A percentile compares a stretch with the other conserved stretches of the same genome.
phyloP scores from a whole-genome alignment of 2,329 filamentous ascomycete species.

The Neoscytalidium dimidiatum region DNA sequence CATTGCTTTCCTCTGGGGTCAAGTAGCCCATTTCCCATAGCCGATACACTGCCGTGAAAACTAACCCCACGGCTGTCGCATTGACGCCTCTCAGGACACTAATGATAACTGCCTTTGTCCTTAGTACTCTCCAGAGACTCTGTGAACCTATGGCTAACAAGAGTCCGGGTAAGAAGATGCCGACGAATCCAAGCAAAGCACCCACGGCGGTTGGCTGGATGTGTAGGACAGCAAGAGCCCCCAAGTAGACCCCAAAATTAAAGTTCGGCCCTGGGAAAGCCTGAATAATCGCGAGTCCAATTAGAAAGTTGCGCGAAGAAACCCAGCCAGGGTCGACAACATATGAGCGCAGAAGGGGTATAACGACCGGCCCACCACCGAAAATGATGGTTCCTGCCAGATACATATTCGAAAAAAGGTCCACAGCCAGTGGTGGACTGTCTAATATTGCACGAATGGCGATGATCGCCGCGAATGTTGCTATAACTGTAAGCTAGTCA shows the following conservation, averaged over 20 bases:
- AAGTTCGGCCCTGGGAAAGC: slow-evolving; percentile 67
- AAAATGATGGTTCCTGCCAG: slow-evolving; percentile 49
- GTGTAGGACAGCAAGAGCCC: slow-evolving; percentile 37
- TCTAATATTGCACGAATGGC: neutral
- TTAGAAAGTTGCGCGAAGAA: slow-evolving; percentile 41
- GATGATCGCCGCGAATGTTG: neutral
- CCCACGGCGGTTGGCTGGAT: slow-evolving; percentile 28
- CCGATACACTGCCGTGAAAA: slow-evolving; percentile 38
- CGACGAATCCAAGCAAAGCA: slow-evolving; percentile 40
- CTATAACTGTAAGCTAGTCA: neutral
- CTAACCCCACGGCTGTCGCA: slow-evolving; percentile 38
- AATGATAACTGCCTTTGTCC: slow-evolving; percentile 36
- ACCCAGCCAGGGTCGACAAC: neutral
- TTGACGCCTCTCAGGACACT: slow-evolving; percentile 43
- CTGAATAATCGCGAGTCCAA: slow-evolving; percentile 59
- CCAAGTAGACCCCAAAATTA: slow-evolving; percentile 52
- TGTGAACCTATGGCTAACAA: slow-evolving; percentile 39
- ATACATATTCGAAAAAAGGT: slow-evolving; percentile 62
- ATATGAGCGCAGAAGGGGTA: neutral
- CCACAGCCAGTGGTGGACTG: neutral
- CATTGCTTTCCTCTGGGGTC: slow-evolving; percentile 36
- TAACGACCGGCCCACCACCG: neutral
- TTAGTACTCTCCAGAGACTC: slow-evolving; percentile 34
- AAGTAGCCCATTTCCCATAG: slow-evolving; percentile 47
- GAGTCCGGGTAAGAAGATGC: slow-evolving; percentile 45